A percentile compares a stretch with the other conserved stretches of the same genome.
phyloP scores from a whole-genome alignment of 192 early-diverging fungal species.

The Linnemannia zychae region DNA sequence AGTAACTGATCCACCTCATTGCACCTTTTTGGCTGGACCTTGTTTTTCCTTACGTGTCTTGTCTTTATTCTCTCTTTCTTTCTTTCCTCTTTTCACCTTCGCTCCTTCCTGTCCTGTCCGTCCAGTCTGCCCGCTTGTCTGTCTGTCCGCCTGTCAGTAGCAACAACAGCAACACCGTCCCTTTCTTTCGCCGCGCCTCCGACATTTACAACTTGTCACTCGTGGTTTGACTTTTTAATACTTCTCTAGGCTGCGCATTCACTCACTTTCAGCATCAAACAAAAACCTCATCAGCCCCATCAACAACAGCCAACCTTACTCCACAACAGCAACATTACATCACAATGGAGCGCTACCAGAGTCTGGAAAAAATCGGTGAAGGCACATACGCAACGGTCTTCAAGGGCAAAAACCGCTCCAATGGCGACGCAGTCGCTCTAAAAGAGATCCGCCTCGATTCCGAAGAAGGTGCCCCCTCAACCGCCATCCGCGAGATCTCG shows the following conservation, averaged over 20 bases:
- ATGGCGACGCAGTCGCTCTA: slow-evolving; percentile 91
- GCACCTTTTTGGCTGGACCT: neutral
- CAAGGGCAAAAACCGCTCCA: slow-evolving; percentile 85
- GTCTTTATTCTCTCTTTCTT: neutral
- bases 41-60: neutral
- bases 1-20: neutral
- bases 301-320: neutral
- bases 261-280: neutral
- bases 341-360: slow-evolving; percentile 67
- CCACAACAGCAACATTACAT: neutral
- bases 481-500: slow-evolving; percentile 98
- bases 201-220: neutral
- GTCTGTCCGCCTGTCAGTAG: neutral
- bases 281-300: neutral
- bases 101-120: neutral
- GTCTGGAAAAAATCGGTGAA: slow-evolving; percentile 96
- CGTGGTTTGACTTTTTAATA: neutral
- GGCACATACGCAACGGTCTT: slow-evolving; percentile 95
- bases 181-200: neutral
- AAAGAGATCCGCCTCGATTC: slow-evolving; percentile 95
- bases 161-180: too few relatives aligned
- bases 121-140: neutral
- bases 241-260: neutral
- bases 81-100: neutral
- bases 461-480: slow-evolving; percentile 95